Evolutionary conservation across 805 yeast genomes (phyloP).

Genomic region (Yamadazyma takamatsuzukensis): DNA sequence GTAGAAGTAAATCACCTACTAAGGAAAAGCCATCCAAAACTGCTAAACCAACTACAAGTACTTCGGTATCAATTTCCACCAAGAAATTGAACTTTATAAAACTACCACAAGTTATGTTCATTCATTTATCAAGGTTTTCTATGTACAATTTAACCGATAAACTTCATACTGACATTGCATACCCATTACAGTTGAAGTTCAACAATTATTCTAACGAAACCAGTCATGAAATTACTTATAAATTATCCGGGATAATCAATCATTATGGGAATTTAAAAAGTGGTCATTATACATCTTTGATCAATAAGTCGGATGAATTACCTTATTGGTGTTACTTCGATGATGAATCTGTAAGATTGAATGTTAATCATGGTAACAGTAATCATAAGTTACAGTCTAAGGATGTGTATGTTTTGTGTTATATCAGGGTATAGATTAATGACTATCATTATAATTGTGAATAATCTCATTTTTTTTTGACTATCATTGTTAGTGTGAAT

Average conservation of each 20-base stretch:
- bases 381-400: slow-evolving; percentile 42
- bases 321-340: slow-evolving; percentile 74
- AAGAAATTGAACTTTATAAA: slow-evolving; percentile 29
- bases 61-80: slow-evolving; percentile 14
- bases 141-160: slow-evolving; percentile 53
- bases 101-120: slow-evolving; percentile 35
- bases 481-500: too few species aligned
- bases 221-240: slow-evolving; percentile 37
- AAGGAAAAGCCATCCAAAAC: slow-evolving; percentile 11
- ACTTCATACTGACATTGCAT: slow-evolving; percentile 45
- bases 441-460: too few species aligned
- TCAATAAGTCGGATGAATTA: slow-evolving; percentile 39
- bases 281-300: slow-evolving; percentile 74
- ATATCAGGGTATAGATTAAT: slow-evolving; percentile 46
- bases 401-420: slow-evolving; percentile 69
- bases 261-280: slow-evolving; percentile 68
- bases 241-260: slow-evolving; percentile 60
- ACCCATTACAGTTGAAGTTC: slow-evolving; percentile 53
- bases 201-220: slow-evolving; percentile 24
- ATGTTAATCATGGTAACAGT: slow-evolving; percentile 44
- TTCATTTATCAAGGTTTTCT: slow-evolving; percentile 42
- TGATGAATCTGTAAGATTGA: slow-evolving; percentile 55
- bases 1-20: slow-evolving; percentile 33
- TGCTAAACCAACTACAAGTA: slow-evolving; percentile 7
- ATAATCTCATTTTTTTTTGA: too few species aligned